phyloP scores from a whole-genome alignment of 1,284 basidiomycete species.

The Irpex sp. region DNA sequence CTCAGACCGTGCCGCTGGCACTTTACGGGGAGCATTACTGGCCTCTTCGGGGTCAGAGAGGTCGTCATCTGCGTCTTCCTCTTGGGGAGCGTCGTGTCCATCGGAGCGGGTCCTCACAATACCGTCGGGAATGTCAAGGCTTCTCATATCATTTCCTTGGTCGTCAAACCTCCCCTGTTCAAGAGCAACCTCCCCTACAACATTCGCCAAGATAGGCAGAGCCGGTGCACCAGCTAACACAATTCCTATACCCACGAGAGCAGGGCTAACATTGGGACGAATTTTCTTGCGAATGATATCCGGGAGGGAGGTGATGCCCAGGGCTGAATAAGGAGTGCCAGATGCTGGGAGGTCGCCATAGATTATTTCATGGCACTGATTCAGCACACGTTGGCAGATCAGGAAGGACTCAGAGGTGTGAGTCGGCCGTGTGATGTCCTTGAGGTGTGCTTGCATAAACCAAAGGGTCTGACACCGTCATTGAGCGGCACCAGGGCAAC shows the following conservation, averaged over 20 bases:
- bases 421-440: conserved; percentile 69
- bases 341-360: conserved; percentile 82
- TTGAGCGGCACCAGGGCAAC: conserved; percentile 12
- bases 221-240: conserved; percentile 76
- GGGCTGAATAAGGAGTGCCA: conserved; percentile 60
- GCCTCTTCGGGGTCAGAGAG: conserved; percentile 19
- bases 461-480: conserved; percentile 74
- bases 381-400: conserved; percentile 90
- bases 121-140: conserved; percentile 44
- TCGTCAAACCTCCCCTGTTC: conserved; percentile 82
- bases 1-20: background rate
- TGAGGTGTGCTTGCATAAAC: conserved; percentile 96
- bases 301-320: conserved; percentile 43
- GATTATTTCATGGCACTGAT: conserved; percentile 95
- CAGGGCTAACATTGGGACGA: conserved; percentile 69
- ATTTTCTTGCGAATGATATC: conserved; percentile 61
- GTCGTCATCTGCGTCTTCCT: conserved; percentile 38
- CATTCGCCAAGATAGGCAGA: conserved; percentile 70
- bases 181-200: conserved; percentile 82
- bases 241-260: conserved; percentile 84
- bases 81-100: conserved; percentile 5
- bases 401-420: conserved; percentile 79
- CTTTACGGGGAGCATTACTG: background rate
- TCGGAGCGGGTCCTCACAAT: conserved; percentile 28
- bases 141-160: conserved; percentile 43